Base-by-base conservation (phyloP, 345 rosid genomes). In the Eutrema japonicum region DNA sequence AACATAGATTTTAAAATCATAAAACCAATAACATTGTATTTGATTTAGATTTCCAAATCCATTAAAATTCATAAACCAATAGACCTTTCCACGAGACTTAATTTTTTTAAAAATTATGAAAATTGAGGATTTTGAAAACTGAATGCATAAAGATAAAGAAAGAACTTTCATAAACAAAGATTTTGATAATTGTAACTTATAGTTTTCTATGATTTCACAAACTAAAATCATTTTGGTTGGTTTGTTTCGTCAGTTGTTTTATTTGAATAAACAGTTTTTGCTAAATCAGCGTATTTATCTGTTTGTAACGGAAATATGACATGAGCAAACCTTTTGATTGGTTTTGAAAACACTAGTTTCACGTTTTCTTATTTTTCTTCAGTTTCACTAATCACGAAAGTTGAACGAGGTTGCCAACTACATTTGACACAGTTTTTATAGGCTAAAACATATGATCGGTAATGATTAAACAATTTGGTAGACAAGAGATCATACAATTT, bases 401-500 rank as follows among this genome's bases (percentile, higher is more conserved):
- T 3, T 58, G 51, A n/a, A 62, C 37, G 9, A 11, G 37, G 30
- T 4, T 22, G 30, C 0, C 2, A 42, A 27, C 66, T 27, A 43
- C n/a, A 22, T 62, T 10, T 43, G 13, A 62, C 54, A 46, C 16
- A 55, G 47, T 64, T 26, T 32, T 64, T 22, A 18, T 18, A 1
- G 9, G 33, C 54, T 10, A 41, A 47, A 64, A 64, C 10, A 18
- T n/a, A 43, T 33, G 4, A 14, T 30, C 68, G 8, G 40, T 52
- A 16, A 53, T 53, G 62, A 67, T 40, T 40, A 41, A 40, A 53
- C 62, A 67, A 67, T 40, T n/a, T 29, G 71, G 61, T 52, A 50
- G 37, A 42, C 38, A 52, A 42, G 47, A 43, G 49, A 53, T 52
- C 6, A 56, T 40, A 48, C 36, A 65, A 7, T 29, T 18, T 48